These are phyloP conservation scores for Suillus brevipes DNA, from an alignment of 768 basidiomycete species.

Conservation along the genomic window DNA sequence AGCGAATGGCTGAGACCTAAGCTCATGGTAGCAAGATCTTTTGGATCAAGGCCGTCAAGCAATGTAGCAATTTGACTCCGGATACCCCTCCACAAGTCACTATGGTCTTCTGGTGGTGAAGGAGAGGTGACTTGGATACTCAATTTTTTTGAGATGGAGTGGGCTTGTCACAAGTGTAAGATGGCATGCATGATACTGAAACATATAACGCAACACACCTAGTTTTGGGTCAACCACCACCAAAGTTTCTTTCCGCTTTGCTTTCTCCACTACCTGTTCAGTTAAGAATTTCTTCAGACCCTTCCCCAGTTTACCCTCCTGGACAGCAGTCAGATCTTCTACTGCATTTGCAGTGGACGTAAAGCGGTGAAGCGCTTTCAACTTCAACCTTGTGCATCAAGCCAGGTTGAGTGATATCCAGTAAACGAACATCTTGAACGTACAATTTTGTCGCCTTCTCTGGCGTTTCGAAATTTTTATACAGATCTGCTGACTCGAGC, in stretches of 20 bases:
- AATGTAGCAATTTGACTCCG: conserved; percentile 83
- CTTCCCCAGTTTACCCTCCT: conserved; percentile 91
- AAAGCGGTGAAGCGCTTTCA: conserved; percentile 95
- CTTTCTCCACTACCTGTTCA: conserved; percentile 83
- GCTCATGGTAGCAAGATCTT: conserved; percentile 96
- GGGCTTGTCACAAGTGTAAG: conserved; percentile 45
- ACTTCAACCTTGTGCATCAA: conserved; percentile 65
- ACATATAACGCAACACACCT: conserved; percentile 51
- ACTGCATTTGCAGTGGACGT: conserved; percentile 95
- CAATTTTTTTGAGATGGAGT: conserved; percentile 90
- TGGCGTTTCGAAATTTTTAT: conserved; percentile 91
- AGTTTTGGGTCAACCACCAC: conserved; percentile 90
- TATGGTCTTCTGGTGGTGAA: conserved; percentile 50
- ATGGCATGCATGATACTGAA: conserved; percentile 2
- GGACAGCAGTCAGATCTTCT: conserved; percentile 92
- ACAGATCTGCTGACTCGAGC: conserved; percentile 80
- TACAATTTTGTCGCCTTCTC: conserved; percentile 92
- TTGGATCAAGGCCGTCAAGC: conserved; percentile 88
- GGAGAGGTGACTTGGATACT: conserved; percentile 79
- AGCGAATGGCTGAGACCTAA: conserved; percentile 96
- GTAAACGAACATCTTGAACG: conserved; percentile 32
- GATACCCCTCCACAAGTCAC: conserved; percentile 95
- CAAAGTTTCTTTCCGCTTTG: conserved; percentile 83
- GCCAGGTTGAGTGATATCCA: conserved; percentile 3
- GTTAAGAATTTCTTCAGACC: conserved; percentile 91